phyloP scores from a whole-genome alignment of 768 basidiomycete genomes.

The Tremella fuciformis region DNA sequence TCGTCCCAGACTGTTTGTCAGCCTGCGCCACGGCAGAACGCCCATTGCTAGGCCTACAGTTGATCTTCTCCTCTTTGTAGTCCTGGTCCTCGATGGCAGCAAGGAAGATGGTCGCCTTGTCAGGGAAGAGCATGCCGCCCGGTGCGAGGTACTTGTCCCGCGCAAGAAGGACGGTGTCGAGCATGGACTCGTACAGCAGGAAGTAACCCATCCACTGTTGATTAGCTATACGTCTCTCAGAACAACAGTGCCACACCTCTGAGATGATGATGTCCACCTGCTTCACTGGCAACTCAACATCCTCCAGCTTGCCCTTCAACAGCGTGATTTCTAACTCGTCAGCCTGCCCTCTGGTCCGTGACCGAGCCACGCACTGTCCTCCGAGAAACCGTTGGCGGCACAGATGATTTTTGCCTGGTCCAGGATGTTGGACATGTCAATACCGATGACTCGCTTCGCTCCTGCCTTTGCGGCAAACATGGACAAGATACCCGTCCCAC shows the following conservation, averaged over 20 bases:
- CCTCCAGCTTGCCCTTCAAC: slow-evolving; percentile 97
- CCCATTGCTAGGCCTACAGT: slow-evolving; percentile 66
- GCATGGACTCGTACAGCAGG: slow-evolving; percentile 97
- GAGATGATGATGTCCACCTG: slow-evolving; percentile 98
- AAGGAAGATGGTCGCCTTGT: slow-evolving; percentile 83
- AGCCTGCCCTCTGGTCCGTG: no score
- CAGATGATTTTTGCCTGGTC: slow-evolving; percentile 98
- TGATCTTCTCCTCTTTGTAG: slow-evolving; percentile 99
- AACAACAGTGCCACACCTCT: slow-evolving; percentile 56
- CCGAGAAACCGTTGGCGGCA: slow-evolving; percentile 88
- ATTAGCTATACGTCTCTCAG: slow-evolving; percentile 4
- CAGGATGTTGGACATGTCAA: slow-evolving; percentile 99
- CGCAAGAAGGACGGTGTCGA: slow-evolving; percentile 94
- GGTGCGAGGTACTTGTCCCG: slow-evolving; percentile 90
- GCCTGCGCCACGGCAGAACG: background rate
- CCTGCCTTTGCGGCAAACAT: slow-evolving; percentile 98
- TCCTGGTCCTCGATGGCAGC: slow-evolving; percentile 99
- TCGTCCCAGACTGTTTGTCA: slow-evolving; percentile 85
- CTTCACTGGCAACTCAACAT: slow-evolving; percentile 77
- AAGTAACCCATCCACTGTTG: slow-evolving; percentile 96
- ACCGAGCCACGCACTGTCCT: slow-evolving; percentile 73
- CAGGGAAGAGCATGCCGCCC: slow-evolving; percentile 91
- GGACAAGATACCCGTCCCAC: slow-evolving; percentile 94
- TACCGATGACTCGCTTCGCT: slow-evolving; percentile 88
- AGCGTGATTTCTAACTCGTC: slow-evolving; percentile 73